Evolutionary conservation across 2,329 filamentous ascomycete species (phyloP).

Genomic region (Monosporascus sp.): DNA sequence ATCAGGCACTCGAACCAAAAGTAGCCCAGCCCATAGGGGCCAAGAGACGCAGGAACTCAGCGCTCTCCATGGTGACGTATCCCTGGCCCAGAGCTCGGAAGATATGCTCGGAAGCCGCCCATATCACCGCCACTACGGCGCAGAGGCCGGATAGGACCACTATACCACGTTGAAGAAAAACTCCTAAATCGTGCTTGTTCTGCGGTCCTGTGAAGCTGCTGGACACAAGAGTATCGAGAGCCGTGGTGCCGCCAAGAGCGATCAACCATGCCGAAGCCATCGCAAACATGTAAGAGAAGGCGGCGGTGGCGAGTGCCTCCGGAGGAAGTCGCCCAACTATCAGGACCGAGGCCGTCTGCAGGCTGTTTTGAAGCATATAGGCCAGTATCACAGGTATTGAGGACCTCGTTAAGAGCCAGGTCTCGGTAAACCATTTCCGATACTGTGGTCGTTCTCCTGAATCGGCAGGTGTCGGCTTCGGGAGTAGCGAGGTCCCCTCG

Average conservation of each 20-base stretch:
- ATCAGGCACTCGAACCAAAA: conserved; percentile 85
- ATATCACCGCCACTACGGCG: conserved; percentile 64
- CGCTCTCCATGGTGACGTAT: conserved; percentile 67
- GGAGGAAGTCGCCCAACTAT: conserved; percentile 76
- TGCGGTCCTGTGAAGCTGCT: conserved; percentile 76
- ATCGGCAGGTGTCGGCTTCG: conserved; percentile 7
- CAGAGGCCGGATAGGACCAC: conserved; percentile 68
- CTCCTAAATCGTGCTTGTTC: conserved; percentile 71
- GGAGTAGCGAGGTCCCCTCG: conserved; percentile 16
- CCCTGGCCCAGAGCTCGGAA: conserved; percentile 73
- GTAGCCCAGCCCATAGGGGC: conserved; percentile 75
- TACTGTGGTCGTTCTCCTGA: conserved; percentile 1
- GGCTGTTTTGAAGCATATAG: conserved; percentile 78
- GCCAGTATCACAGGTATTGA: conserved; percentile 76
- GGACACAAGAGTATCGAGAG: conserved; percentile 78
- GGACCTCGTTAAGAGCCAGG: conserved; percentile 61
- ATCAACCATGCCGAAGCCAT: conserved; percentile 87
- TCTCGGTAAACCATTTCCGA: conserved; percentile 46
- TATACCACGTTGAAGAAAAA: conserved; percentile 72
- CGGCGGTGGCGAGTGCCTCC: conserved; percentile 73
- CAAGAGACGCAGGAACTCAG: conserved; percentile 65
- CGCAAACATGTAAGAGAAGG: conserved; percentile 91
- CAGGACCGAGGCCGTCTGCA: conserved; percentile 77
- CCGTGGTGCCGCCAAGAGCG: conserved; percentile 77
- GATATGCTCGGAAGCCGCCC: conserved; percentile 68